Conservation (phyloP, 805 yeast species). For the Zygotorulaspora danielsina region DNA sequence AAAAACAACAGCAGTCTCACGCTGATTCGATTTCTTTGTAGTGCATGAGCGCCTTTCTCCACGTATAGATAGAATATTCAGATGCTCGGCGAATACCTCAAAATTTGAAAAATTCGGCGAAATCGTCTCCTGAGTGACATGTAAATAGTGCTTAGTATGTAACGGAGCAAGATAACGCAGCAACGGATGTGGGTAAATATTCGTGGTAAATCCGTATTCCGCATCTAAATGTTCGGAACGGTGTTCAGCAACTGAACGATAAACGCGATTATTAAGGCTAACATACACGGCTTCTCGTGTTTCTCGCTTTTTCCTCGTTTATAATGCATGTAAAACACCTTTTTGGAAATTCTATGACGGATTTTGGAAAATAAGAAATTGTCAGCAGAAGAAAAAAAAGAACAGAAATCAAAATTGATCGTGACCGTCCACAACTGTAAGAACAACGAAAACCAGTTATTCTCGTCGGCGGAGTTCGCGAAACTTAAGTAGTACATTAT, state of each 20-base stretch:
- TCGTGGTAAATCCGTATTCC: neutral
- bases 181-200: neutral
- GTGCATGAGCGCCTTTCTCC: neutral
- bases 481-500: neutral
- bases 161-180: neutral
- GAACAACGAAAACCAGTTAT: too few relatives aligned
- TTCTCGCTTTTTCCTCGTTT: slow-evolving; percentile 1
- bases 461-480: neutral
- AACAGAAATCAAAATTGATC: neutral
- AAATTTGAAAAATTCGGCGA: neutral
- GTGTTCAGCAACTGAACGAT: too few relatives aligned
- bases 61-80: too few relatives aligned
- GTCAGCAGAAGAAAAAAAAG: neutral
- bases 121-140: too few relatives aligned
- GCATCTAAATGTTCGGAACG: too few relatives aligned
- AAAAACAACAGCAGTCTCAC: slow-evolving; percentile 12
- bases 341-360: neutral
- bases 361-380: neutral
- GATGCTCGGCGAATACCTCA: too few relatives aligned
- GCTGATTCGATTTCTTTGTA: slow-evolving; percentile 10
- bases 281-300: neutral
- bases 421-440: too few relatives aligned
- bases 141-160: neutral
- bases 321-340: neutral
- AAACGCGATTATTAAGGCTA: too few relatives aligned